Percentiles rank a stretch among this genome's conserved stretches.
phyloP scores from a whole-genome alignment of 129 eudicot species.

The Pittosporum tobira region DNA sequence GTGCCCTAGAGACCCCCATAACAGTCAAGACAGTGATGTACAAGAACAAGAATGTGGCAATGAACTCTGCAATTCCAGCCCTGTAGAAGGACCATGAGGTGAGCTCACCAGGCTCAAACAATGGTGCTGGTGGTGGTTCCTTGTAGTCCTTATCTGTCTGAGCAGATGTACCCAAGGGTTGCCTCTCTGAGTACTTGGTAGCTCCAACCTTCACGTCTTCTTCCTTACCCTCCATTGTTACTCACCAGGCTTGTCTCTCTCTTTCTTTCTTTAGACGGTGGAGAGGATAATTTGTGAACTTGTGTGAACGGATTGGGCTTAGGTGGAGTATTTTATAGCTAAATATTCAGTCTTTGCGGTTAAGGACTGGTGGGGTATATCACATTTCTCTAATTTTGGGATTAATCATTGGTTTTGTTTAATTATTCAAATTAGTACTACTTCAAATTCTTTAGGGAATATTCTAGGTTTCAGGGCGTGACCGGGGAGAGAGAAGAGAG shows the following conservation, averaged over 20 bases:
- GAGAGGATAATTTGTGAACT: neutral
- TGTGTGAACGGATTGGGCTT: slow-evolving; percentile 18
- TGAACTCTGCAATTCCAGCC: slow-evolving; percentile 89
- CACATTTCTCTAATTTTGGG: neutral
- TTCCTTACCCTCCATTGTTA: slow-evolving; percentile 75
- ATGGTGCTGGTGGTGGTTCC: slow-evolving; percentile 66
- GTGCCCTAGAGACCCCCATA: slow-evolving; percentile 53
- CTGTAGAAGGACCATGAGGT: slow-evolving; percentile 87
- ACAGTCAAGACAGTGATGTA: slow-evolving; percentile 43
- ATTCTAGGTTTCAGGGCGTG: too few relatives aligned
- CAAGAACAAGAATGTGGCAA: slow-evolving; percentile 81
- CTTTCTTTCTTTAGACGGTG: neutral
- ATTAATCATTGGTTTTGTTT: slow-evolving; percentile 11
- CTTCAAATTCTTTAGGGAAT: too few relatives aligned
- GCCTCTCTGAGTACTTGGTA: slow-evolving; percentile 66
- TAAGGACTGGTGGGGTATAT: neutral
- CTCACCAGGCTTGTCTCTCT: slow-evolving; percentile 12
- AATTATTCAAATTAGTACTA: neutral
- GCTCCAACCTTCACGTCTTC: slow-evolving; percentile 92
- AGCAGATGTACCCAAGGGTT: slow-evolving; percentile 81
- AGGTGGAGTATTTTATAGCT: slow-evolving; percentile 1
- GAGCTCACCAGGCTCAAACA: slow-evolving; percentile 81
- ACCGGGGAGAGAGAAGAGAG: slow-evolving; percentile 10
- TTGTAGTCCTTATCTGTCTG: slow-evolving; percentile 78
- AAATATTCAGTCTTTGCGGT: slow-evolving; percentile 2